Evolutionary conservation across 306 rosid genomes (phyloP), one percentile per base, ranked within the genome.

Genomic region (Elaeagnus macrophylla): DNA sequence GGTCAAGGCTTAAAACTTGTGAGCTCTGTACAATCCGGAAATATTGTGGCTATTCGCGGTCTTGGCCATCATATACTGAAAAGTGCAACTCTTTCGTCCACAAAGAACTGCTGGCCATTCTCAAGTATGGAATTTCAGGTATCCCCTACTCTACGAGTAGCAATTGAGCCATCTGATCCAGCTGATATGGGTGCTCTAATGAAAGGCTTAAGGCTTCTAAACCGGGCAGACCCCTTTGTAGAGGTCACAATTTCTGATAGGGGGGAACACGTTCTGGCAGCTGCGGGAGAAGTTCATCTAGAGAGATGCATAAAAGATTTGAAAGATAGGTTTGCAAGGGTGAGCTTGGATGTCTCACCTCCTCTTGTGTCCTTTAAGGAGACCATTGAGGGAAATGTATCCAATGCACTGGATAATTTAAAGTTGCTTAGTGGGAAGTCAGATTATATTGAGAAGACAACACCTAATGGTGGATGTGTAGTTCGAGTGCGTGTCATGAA

Each of bases 221-320:
- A 86, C 70, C 73, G 86, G 39, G 97, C 97, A 0, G 97, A 90
- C 64, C 95, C 97, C 3, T 86, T 85, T 74, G 95, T 86, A 35
- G 94, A 83, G 86, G 86, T 86, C 52, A 79, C 84, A 7, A 88
- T 79, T 70, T 83, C 90, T 51, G 83, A 76, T 0, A 79, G 94
- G 71, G 97, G 97, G 44, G 95, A 86, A 59, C 85, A 81, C 59
- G 88, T 89, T 39, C 75, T 89, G 54, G 78, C 90, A 54, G 97
- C 94, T 4, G 94, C 95, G 1, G 97, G 97, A 39, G 97, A 90
- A 68, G 95, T 90, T 64, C 95, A 86, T 75, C 95, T 86, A 5
- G 88, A 90, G 74, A 79, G 97, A 64, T 90, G 97, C 76, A 59
- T 83, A 70, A 86, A 83, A 68, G 95, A 90, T 79, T 77, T 90